Evolutionary conservation across 768 basidiomycete species (phyloP).

Genomic region (Termitomyces sp.): DNA sequence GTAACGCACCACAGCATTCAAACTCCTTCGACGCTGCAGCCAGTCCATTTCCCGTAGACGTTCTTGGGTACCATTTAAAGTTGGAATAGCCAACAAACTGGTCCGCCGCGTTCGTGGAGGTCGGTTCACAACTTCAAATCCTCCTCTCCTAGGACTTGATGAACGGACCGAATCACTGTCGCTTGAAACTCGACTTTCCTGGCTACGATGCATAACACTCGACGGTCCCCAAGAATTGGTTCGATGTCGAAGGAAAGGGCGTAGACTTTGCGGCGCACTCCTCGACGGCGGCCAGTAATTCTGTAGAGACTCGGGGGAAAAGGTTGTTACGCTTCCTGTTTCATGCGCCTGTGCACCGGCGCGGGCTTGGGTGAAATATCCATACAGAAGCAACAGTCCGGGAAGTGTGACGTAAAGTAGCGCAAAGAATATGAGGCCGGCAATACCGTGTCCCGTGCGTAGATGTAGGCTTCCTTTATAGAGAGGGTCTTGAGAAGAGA

Average conservation of each 20-base stretch:
- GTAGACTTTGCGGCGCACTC: conserved; percentile 34
- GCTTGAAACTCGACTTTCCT: conserved; percentile 42
- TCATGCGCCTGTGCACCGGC: conserved; percentile 1
- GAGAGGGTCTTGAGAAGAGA: conserved; percentile 27
- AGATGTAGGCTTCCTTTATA: conserved; percentile 31
- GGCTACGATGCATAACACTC: conserved; percentile 33
- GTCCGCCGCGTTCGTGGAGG: conserved; percentile 32
- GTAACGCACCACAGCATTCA: conserved; percentile 62
- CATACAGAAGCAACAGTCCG: conserved; percentile 29
- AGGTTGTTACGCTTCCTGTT: conserved; percentile 15
- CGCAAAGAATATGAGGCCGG: conserved; percentile 62
- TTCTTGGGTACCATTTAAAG: conserved; percentile 12
- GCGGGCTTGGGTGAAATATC: conserved; percentile 6
- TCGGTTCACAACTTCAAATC: conserved; percentile 53
- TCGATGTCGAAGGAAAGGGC: conserved; percentile 38
- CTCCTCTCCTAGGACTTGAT: conserved; percentile 32
- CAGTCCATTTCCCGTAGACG: conserved; percentile 71
- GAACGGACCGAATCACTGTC: conserved; percentile 45
- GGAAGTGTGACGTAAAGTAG: conserved; percentile 56
- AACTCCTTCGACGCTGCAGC: conserved; percentile 69
- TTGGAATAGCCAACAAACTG: conserved; percentile 25
- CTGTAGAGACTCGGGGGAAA: conserved; percentile 26
- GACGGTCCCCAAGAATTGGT: conserved; percentile 51
- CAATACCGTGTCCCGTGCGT: conserved; percentile 60
- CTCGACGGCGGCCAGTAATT: conserved; percentile 25